Percentiles rank a stretch among this genome's conserved stretches.
phyloP scores from a whole-genome alignment of 1,139 yeast species.

The Saccharomycopsis crataegensis region DNA sequence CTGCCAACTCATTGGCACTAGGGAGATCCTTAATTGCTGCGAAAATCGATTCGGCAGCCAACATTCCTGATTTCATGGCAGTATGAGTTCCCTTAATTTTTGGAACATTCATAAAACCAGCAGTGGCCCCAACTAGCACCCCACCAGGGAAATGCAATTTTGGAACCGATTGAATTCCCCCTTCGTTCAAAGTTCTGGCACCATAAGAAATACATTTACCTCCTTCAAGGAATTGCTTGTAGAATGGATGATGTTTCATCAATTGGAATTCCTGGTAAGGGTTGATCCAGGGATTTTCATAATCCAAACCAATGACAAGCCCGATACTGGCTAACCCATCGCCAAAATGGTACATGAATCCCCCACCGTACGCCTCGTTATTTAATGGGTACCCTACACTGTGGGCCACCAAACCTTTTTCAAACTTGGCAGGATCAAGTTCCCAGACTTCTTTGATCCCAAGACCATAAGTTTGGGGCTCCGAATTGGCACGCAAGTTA shows the following conservation, averaged over 20 bases:
- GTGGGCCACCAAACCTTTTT: constrained; percentile 78
- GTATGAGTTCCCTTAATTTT: constrained; percentile 98
- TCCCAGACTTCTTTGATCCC: constrained; percentile 98
- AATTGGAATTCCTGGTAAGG: constrained; percentile 95
- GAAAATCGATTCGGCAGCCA: constrained; percentile 84
- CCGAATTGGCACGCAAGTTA: constrained; percentile 55
- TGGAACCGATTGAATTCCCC: constrained; percentile 91
- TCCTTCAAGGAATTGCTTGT: constrained; percentile 65
- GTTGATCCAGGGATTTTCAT: constrained; percentile 85
- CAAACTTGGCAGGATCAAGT: constrained; percentile 76
- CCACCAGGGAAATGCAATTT: constrained; percentile 92
- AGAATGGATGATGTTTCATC: constrained; percentile 87
- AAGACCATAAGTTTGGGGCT: constrained; percentile 87
- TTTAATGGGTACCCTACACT: constrained; percentile 84
- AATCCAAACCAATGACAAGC: constrained; percentile 85
- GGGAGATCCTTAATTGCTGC: constrained; percentile 43
- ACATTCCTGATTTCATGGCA: constrained; percentile 89
- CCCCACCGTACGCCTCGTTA: constrained; percentile 82
- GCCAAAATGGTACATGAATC: constrained; percentile 94
- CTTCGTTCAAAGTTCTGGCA: constrained; percentile 94
- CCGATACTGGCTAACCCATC: constrained; percentile 89
- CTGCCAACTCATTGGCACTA: constrained; percentile 30
- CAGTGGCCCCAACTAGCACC: constrained; percentile 85
- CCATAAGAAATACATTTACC: constrained; percentile 93
- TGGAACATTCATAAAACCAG: constrained; percentile 95